Evolutionary conservation across 257 asterid species (phyloP).

Genomic region (Solanum lycopersicoides): DNA sequence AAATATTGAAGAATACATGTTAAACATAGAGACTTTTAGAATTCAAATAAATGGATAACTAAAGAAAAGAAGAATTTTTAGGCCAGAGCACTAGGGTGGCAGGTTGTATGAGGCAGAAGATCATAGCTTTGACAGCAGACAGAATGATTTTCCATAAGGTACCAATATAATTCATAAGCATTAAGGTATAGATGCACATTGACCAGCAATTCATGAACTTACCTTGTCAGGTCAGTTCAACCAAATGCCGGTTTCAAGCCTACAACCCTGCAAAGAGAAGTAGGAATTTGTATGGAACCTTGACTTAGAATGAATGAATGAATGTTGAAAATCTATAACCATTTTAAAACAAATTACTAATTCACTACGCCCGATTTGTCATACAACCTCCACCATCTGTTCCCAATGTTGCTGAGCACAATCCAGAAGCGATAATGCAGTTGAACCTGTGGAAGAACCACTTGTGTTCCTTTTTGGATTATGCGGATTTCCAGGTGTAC

Average conservation of each 20-base stretch:
- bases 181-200: not conserved
- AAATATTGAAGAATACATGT: not conserved
- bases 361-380: conserved; percentile 10
- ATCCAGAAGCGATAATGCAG: conserved; percentile 93
- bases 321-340: not conserved
- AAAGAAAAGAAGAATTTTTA: not conserved
- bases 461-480: conserved; percentile 89
- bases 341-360: not conserved
- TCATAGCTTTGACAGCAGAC: not conserved
- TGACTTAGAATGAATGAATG: conserved; percentile 6
- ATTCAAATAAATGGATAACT: not conserved
- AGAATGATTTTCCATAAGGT: not conserved
- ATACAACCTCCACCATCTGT: conserved; percentile 98
- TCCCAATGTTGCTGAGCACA: conserved; percentile 93
- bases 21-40: not conserved
- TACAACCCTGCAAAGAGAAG: conserved; percentile 89
- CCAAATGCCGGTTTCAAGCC: conserved; percentile 90
- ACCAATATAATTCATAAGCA: not conserved
- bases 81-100: not conserved
- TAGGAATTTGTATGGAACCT: conserved; percentile 93
- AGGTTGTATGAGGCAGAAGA: not conserved
- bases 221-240: conserved; percentile 76
- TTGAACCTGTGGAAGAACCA: conserved; percentile 96
- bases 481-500: conserved; percentile 94
- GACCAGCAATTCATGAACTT: conserved; percentile 9